Evolutionary conservation across 331 rosid species (phyloP).

Genomic region (Rosa hybrid): DNA sequence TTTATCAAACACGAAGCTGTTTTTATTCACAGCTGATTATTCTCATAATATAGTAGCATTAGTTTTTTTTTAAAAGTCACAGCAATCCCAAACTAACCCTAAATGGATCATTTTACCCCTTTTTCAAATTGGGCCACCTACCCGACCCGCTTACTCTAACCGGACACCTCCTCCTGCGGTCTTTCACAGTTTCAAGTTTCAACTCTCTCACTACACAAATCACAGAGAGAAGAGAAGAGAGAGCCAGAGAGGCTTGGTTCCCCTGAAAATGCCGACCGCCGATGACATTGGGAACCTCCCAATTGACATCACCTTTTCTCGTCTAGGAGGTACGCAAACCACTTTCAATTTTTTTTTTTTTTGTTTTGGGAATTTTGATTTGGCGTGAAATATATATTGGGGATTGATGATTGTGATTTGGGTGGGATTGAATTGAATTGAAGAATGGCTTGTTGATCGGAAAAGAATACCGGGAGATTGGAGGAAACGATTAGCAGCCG

Average conservation of each 20-base stretch:
- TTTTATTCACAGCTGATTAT: no score
- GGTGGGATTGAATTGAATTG: conserved; percentile 28
- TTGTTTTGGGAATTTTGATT: no score
- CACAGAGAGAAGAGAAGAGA: background rate
- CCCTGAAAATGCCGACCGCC: conserved; percentile 49
- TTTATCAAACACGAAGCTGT: no score
- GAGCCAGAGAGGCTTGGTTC: background rate
- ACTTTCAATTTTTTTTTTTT: background rate
- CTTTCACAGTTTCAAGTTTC: background rate
- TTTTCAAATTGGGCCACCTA: background rate
- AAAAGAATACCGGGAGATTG: conserved; percentile 83
- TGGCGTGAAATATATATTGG: background rate
- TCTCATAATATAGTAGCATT: no score
- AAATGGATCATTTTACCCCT: conserved; percentile 10
- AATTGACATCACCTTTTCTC: conserved; percentile 86
- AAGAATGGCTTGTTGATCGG: conserved; percentile 96
- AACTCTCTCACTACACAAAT: background rate
- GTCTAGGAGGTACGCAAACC: conserved; percentile 69
- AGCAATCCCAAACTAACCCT: no score
- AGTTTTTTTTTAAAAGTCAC: no score
- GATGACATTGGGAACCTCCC: conserved; percentile 81
- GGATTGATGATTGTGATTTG: background rate
- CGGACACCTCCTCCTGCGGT: no score
- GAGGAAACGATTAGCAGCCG: conserved; percentile 71
- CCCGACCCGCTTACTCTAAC: background rate